These are phyloP conservation scores for Gentiana straminea DNA, from an alignment of 257 asterid genomes.

Conservation along the genomic window DNA sequence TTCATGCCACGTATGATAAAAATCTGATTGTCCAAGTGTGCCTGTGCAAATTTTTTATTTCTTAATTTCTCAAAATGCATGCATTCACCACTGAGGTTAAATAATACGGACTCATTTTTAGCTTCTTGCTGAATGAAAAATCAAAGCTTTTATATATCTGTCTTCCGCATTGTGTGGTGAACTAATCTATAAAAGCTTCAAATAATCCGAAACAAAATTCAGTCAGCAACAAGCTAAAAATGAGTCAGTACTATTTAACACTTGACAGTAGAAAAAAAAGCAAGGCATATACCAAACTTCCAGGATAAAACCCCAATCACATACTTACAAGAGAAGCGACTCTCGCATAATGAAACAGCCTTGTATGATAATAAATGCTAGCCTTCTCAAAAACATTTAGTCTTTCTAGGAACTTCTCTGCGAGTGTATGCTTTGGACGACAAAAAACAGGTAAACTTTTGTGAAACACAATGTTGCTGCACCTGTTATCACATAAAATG, in stretches of 20 bases:
- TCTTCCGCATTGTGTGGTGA: no score
- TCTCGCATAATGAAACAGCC: conserved; percentile 22
- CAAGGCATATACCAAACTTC: not conserved
- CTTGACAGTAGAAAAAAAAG: not conserved
- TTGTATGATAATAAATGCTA: conserved; percentile 12
- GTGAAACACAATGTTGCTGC: conserved; percentile 32
- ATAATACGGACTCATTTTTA: not conserved
- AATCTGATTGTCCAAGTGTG: not conserved
- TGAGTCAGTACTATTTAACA: not conserved
- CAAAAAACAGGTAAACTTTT: conserved; percentile 27
- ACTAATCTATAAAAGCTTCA: not conserved
- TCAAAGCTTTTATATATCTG: not conserved
- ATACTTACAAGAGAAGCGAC: not conserved
- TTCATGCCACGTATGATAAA: no score
- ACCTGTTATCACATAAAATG: conserved; percentile 36
- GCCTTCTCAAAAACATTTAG: conserved; percentile 41
- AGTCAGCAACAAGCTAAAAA: not conserved
- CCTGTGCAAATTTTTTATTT: not conserved
- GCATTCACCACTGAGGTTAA: not conserved
- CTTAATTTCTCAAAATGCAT: not conserved
- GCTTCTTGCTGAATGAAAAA: not conserved
- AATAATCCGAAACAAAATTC: not conserved
- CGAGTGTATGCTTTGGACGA: conserved; percentile 58
- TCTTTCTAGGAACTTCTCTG: conserved; percentile 50
- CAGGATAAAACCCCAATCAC: not conserved